phyloP scores from a whole-genome alignment of 176 grass and related monocot species.

The Paspalum notatum region DNA sequence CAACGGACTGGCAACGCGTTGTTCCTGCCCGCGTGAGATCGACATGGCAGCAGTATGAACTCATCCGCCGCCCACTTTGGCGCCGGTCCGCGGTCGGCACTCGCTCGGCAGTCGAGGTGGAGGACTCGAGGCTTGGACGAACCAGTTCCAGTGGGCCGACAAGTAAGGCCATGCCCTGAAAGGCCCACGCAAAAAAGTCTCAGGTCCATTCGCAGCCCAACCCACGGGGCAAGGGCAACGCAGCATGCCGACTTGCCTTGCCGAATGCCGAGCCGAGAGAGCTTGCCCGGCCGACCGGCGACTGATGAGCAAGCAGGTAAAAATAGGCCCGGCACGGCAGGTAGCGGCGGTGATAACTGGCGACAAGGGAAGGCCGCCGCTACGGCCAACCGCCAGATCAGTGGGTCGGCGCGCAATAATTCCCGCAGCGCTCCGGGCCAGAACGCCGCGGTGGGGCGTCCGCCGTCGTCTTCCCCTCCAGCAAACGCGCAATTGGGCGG shows the following conservation, averaged over 20 bases:
- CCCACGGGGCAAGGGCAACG: background rate
- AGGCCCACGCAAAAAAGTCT: background rate
- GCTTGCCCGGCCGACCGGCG: too few relatives aligned
- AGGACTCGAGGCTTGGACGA: too few relatives aligned
- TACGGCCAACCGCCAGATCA: background rate
- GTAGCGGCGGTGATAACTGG: too few relatives aligned
- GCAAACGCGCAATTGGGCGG: background rate
- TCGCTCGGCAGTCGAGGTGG: background rate
- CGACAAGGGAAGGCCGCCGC: too few relatives aligned
- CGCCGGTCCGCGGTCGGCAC: background rate
- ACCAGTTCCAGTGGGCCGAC: background rate
- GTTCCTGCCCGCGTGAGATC: background rate
- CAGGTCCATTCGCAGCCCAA: background rate
- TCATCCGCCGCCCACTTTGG: background rate
- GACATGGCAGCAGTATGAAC: background rate
- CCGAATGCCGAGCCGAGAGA: too few relatives aligned
- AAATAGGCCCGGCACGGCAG: too few relatives aligned
- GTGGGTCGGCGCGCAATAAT: background rate
- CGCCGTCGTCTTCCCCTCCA: background rate
- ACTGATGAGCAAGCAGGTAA: too few relatives aligned
- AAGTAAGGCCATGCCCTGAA: background rate
- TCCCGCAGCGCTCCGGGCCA: background rate
- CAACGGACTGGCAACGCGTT: background rate
- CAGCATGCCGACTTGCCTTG: background rate
- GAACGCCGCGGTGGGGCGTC: background rate